Conservation (phyloP, 352 stramenopile species). For the Phytophthora colocasiae region DNA sequence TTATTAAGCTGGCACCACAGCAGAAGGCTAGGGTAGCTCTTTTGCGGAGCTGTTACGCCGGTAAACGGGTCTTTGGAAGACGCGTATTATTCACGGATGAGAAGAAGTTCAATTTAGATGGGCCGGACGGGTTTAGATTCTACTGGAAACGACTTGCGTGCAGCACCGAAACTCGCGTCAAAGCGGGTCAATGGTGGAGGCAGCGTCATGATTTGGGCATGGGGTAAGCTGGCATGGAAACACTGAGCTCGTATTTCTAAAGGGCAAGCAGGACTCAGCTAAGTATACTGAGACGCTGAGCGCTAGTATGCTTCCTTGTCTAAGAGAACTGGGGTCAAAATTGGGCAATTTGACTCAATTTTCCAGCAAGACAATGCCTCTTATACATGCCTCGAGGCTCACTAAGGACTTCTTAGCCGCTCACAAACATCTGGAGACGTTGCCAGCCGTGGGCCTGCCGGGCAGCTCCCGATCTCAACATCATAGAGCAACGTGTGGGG, state of each 20-base stretch:
- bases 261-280: constrained; percentile 3
- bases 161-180: neutral
- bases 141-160: constrained; percentile 15
- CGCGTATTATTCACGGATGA: constrained; percentile 16
- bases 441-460: constrained; percentile 26
- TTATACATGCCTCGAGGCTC: no score
- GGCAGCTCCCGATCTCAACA: constrained; percentile 36
- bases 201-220: no score
- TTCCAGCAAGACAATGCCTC: no score
- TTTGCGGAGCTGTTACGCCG: no score
- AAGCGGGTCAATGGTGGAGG: constrained; percentile 15
- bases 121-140: constrained; percentile 6
- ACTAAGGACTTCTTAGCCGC: no score
- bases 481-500: constrained; percentile 34
- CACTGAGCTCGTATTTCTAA: neutral
- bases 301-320: neutral
- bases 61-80: neutral
- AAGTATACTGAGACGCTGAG: constrained; percentile 2
- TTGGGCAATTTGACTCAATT: no score
- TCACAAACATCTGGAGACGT: constrained; percentile 3
- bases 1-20: no score
- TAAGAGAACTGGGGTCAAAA: no score
- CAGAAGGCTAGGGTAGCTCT: no score
- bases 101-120: constrained; percentile 8
- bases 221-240: neutral